Evolutionary conservation across 2,329 filamentous ascomycete species (phyloP).

Genomic region (Cladosporium sp.): DNA sequence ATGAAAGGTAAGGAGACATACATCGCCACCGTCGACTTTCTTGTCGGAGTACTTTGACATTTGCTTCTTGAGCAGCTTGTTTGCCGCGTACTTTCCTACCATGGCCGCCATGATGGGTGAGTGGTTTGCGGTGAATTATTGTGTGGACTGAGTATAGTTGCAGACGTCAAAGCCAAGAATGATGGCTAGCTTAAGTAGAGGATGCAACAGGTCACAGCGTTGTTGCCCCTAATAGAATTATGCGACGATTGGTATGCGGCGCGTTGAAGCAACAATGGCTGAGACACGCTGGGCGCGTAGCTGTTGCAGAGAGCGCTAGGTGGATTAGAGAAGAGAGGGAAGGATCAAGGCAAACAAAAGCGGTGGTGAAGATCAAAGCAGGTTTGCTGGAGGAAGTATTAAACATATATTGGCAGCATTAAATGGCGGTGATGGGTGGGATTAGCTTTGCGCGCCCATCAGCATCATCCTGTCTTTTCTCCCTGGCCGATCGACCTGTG

Average conservation of each 20-base stretch:
- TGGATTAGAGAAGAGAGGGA: neutral
- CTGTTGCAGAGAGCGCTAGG: conserved; percentile 4
- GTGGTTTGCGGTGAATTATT: neutral
- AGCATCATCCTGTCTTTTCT: neutral
- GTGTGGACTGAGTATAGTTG: neutral
- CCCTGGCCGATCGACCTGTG: neutral
- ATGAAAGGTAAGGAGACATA: conserved; percentile 25
- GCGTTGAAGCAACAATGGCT: neutral
- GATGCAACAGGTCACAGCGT: neutral
- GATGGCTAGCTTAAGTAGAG: neutral
- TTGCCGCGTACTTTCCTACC: conserved; percentile 47
- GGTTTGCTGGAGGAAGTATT: neutral
- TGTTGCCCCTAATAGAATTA: conserved; percentile 9
- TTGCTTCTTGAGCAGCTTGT: conserved; percentile 45
- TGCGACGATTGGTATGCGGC: conserved; percentile 11
- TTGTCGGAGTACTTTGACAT: conserved; percentile 46
- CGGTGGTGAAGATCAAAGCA: neutral
- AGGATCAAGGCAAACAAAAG: neutral
- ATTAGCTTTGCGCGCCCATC: neutral
- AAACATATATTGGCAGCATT: neutral
- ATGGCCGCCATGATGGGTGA: conserved; percentile 39
- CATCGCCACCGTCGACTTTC: conserved; percentile 37
- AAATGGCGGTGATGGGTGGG: neutral
- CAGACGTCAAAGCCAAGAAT: neutral
- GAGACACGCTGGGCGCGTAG: conserved; percentile 10